Evolutionary conservation across 2,329 filamentous ascomycete genomes (phyloP).

Genomic region (Coniochaeta hoffmannii): DNA sequence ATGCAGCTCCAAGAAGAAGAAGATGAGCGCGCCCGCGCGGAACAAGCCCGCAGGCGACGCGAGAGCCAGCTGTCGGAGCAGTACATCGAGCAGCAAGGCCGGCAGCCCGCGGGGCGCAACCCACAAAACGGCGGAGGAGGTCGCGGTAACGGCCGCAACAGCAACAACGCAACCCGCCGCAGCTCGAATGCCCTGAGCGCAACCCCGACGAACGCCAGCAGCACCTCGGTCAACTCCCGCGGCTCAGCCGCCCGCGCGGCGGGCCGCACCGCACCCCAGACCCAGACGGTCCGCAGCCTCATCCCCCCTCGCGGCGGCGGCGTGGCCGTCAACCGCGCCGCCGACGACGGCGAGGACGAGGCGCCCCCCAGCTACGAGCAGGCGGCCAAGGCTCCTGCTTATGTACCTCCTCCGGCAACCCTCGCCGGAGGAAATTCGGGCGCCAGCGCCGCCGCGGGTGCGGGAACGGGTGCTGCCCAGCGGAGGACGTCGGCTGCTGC

Average conservation of each 20-base stretch:
- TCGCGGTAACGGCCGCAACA: neutral
- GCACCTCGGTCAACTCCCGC: constrained; percentile 8
- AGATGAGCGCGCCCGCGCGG: constrained; percentile 63
- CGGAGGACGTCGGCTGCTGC: neutral
- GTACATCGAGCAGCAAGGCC: constrained; percentile 59
- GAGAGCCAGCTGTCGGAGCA: constrained; percentile 63
- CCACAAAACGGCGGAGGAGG: constrained; percentile 3
- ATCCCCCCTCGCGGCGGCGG: constrained; percentile 33
- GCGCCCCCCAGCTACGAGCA: constrained; percentile 53
- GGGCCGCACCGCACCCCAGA: neutral
- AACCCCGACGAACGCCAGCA: constrained; percentile 2
- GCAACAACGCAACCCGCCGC: constrained; percentile 13
- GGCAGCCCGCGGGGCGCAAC: constrained; percentile 12
- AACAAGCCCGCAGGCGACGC: constrained; percentile 54
- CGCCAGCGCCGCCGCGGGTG: neutral
- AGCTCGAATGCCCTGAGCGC: constrained; percentile 9
- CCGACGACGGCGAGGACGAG: constrained; percentile 36
- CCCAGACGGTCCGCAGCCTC: constrained; percentile 36
- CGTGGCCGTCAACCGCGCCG: constrained; percentile 25
- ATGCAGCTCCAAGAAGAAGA: constrained; percentile 94
- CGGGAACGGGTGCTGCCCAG: neutral
- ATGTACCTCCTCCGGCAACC: constrained; percentile 37
- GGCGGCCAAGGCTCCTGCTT: constrained; percentile 42
- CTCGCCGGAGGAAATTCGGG: neutral
- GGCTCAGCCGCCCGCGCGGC: constrained; percentile 7